Evolutionary conservation across 2,329 filamentous ascomycete species (phyloP), one percentile per base, ranked within the genome.

Genomic region (Aaosphaeria pasadenensis): DNA sequence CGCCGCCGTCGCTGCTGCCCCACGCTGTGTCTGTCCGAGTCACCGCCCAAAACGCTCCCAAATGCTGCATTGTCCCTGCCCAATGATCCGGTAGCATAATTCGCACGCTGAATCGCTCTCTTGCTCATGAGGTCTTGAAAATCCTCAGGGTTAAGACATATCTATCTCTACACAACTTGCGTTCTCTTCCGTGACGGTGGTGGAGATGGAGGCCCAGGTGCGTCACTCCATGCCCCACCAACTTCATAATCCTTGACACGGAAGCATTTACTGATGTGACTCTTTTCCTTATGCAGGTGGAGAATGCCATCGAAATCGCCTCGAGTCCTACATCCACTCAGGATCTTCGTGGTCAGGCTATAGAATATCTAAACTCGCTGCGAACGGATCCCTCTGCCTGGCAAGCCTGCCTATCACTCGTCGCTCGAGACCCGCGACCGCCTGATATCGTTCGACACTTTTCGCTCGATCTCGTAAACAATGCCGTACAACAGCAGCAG

Each of bases 271-370:
- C 50, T 54, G 43, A 54, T 39, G 7, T 39, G 11, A 35, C 17
- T 41, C 29, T 11, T 43, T 36, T 43, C 43, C 35, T 17, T 5
- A n/a, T 38, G 29, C 49, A 96, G 89, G 86, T 96, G 72, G 88
- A 94, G 76, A 92, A 89, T 76, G 94, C 94, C 73, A 94, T 97
- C 76, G 85, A 94, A 72, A 95, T 97, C 75, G 89, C 90, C 72
- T 94, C 86, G 77, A 86, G 92, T 73, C 89, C 89, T 50, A 75
- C 81, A 62, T 87, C 90, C 62, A 84, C 91, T 71, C 84, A 71
- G 55, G 63, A 65, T 46, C 59, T 71, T 47, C 91, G 96, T 76
- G 91, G 92, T 57, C 88, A 96, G 77, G 92, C 94, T 54, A 87
- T 89, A 69, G 83, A 90, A 46, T 95, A 88, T 71, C 78, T 85